Evolutionary conservation across 768 basidiomycete species (phyloP), one percentile per base, ranked within the genome.

Genomic region (Xerocomus potaroensis): DNA sequence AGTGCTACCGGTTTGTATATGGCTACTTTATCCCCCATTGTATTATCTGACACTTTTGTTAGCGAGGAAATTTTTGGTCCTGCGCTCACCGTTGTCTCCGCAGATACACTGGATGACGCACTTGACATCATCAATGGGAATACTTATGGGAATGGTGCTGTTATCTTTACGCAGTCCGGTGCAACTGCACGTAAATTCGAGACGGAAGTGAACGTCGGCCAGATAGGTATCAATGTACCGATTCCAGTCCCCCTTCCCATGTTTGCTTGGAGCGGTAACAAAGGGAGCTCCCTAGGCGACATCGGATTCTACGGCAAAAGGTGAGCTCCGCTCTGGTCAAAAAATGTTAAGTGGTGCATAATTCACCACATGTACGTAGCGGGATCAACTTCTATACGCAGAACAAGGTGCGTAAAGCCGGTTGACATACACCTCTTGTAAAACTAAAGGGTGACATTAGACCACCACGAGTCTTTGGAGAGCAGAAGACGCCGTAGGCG

Each of bases 191-290:
- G 95, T 46, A 90, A 87, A 66, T 99, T 96, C 52, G 95, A 98
- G 69, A 73, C 72, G 11, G 77, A 83, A 37, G 83, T 95, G 43
- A 89, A 97, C 54, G 83, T 91, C 43, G 93, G 93, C 19, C 92
- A 90, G 67, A 80, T 99, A 59, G 95, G 95, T 35, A 81, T 97
- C 65, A 97, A 94, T 62, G 84, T 93, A 8, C 88, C 90, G 4
- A 91, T 91, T 41, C 89, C 92, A 12, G 95, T 99, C 5, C 95
- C 95, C 36, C 69, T 87, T 24, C 87, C 87, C 14, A 94, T 96
- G 89, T 97, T 96, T 72, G 80, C 91, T 23, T 95, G 91, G 91
- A 91, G 88, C 57, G 95, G 96, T 22, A 95, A 93, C 72, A 95
- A 93, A 75, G 83, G 72, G 32, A 90, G 87, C 58, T 81, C 81